Evolutionary conservation across 2,329 filamentous ascomycete species (phyloP).

Genomic region (Aaosphaeria arxii): DNA sequence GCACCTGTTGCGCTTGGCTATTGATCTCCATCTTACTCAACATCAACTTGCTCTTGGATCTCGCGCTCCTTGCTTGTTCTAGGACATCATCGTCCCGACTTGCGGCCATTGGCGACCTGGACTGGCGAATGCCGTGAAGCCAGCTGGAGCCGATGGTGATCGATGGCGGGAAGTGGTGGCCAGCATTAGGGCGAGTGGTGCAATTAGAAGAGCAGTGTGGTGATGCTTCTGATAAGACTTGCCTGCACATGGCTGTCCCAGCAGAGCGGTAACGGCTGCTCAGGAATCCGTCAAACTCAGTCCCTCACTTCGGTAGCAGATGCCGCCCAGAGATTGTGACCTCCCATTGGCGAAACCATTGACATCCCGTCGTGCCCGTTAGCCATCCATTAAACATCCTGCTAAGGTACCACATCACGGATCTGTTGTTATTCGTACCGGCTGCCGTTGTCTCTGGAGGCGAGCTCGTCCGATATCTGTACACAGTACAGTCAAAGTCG

Average conservation of each 20-base stretch:
- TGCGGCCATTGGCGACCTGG: too few species aligned
- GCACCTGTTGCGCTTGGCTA: too few species aligned
- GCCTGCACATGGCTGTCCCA: slow-evolving; percentile 22
- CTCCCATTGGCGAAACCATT: too few species aligned
- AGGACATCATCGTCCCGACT: too few species aligned
- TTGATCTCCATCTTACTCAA: too few species aligned
- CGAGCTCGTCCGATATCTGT: slow-evolving; percentile 6
- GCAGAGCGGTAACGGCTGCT: slow-evolving; percentile 18
- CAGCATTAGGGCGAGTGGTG: too few species aligned
- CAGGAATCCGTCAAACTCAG: slow-evolving; percentile 21
- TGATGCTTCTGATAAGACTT: slow-evolving; percentile 28
- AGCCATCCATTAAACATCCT: background rate
- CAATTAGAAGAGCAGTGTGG: too few species aligned
- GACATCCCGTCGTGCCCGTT: background rate
- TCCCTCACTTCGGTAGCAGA: slow-evolving; percentile 23
- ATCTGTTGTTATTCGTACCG: slow-evolving; percentile 11
- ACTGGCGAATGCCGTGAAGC: too few species aligned
- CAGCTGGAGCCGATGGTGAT: too few species aligned
- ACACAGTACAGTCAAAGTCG: background rate
- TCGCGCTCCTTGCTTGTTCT: too few species aligned
- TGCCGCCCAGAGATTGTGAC: slow-evolving; percentile 7
- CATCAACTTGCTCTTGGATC: too few species aligned
- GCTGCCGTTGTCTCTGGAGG: slow-evolving; percentile 10
- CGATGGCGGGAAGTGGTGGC: too few species aligned
- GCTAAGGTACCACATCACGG: slow-evolving; percentile 17